These are phyloP conservation scores for Fusarium concolor DNA, from an alignment of 2,329 filamentous ascomycete genomes.

Conservation along the genomic window DNA sequence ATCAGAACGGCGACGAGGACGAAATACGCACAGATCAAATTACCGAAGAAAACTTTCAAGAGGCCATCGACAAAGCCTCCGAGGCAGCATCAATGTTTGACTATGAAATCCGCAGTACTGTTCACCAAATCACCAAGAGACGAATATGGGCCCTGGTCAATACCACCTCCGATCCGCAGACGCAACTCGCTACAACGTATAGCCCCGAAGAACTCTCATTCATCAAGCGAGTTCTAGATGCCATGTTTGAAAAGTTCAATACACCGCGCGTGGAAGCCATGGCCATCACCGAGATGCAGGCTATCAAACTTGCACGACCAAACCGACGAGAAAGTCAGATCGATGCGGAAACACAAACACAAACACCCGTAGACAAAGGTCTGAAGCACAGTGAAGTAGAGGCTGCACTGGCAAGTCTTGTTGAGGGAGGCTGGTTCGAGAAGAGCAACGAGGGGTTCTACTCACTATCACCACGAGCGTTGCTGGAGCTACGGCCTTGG, in stretches of 20 bases:
- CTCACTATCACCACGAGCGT: slow-evolving; percentile 76
- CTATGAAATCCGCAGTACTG: slow-evolving; percentile 82
- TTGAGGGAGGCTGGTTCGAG: slow-evolving; percentile 87
- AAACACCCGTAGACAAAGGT: slow-evolving; percentile 60
- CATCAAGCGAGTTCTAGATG: slow-evolving; percentile 86
- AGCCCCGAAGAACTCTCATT: slow-evolving; percentile 88
- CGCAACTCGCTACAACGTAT: slow-evolving; percentile 86
- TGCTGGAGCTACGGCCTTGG: slow-evolving; percentile 89
- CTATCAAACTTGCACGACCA: slow-evolving; percentile 74
- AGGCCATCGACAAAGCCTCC: slow-evolving; percentile 78
- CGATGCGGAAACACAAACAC: slow-evolving; percentile 50
- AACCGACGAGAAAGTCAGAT: slow-evolving; percentile 52
- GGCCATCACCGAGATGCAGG: slow-evolving; percentile 83
- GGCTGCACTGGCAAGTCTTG: slow-evolving; percentile 73
- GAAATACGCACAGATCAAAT: slow-evolving; percentile 70
- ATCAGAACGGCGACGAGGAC: slow-evolving; percentile 41
- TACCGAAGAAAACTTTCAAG: slow-evolving; percentile 73
- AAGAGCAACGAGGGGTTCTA: slow-evolving; percentile 79
- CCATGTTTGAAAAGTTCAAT: slow-evolving; percentile 93
- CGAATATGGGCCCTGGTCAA: slow-evolving; percentile 90
- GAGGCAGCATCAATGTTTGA: slow-evolving; percentile 82
- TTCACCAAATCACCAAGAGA: slow-evolving; percentile 74
- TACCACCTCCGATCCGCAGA: slow-evolving; percentile 83
- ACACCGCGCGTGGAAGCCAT: slow-evolving; percentile 82
- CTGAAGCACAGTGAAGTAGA: slow-evolving; percentile 85